These are phyloP conservation scores for Dendrostoma leiphaemia DNA, from an alignment of 2,329 filamentous ascomycete genomes.

Conservation along the genomic window DNA sequence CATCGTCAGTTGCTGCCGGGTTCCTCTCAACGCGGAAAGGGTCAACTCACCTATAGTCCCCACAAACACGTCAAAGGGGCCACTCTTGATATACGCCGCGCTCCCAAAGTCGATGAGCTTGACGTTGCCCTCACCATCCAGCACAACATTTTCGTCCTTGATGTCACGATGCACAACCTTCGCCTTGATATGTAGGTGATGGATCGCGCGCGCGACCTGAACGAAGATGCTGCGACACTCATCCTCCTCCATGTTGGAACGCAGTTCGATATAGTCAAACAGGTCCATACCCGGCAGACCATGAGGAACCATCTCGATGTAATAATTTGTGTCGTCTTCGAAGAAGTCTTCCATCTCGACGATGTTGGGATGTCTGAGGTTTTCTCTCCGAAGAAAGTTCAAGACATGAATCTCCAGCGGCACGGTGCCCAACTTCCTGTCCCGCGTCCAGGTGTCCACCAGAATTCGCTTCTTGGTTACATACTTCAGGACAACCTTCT, in stretches of 20 bases:
- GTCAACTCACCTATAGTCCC: constrained; percentile 83
- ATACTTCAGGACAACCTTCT: constrained; percentile 94
- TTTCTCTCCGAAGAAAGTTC: constrained; percentile 81
- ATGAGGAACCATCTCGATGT: constrained; percentile 97
- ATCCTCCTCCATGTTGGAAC: constrained; percentile 91
- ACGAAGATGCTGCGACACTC: constrained; percentile 95
- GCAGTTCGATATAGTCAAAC: constrained; percentile 97
- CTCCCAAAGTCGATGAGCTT: constrained; percentile 98
- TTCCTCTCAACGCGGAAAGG: too few species aligned
- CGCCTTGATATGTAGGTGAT: constrained; percentile 88
- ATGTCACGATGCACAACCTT: constrained; percentile 95
- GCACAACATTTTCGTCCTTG: constrained; percentile 96
- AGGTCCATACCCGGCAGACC: constrained; percentile 96
- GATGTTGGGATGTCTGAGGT: constrained; percentile 65
- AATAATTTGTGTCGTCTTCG: constrained; percentile 87
- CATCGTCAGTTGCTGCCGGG: constrained; percentile 18
- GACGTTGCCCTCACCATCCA: constrained; percentile 92
- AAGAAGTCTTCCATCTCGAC: constrained; percentile 74
- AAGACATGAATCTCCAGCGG: constrained; percentile 96
- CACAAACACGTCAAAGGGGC: constrained; percentile 98
- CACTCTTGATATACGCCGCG: constrained; percentile 96
- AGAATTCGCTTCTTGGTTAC: constrained; percentile 96
- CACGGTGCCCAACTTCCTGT: constrained; percentile 88
- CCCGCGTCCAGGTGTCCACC: constrained; percentile 96
- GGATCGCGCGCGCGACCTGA: constrained; percentile 85